Evolutionary conservation across 176 grass and related monocot species (phyloP), one percentile per base, ranked within the genome.

Genomic region (Oryza longistaminata): DNA sequence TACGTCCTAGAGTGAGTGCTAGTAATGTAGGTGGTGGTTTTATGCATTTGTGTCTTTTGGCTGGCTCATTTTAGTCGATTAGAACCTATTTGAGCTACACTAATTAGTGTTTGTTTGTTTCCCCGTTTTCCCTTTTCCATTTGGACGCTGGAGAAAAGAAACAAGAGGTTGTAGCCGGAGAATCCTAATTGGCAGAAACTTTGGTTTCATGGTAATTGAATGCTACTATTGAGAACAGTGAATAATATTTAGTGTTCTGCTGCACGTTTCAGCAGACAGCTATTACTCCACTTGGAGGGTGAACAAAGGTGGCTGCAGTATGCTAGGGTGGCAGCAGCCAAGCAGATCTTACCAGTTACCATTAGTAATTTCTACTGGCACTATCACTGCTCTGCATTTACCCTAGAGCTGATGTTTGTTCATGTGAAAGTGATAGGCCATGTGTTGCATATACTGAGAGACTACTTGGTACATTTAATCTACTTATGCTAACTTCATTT

Each of bases 361-460:
- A 79, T 82, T 79, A 39, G 37, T 78, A 87, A 74, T 87, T 83
- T 50, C 75, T 83, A 68, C 10, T 75, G 80, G 42, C n/a, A n/a
- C 74, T 69, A 40, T 31, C 79, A 68, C 55, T 90, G 33, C 44
- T 35, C 55, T 89, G 24, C 45, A 52, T 82, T 83, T 33, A 68
- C 73, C 78, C 33, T 78, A 83, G 33, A 83, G 67, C 67, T 83
- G 43, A 58, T 19, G 21, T 64, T 85, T 85, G 65, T 43, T 65
- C 31, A 19, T 2, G 1, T 55, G 19, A 77, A 67, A 66, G 78
- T 82, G 79, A 79, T 60, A 74, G 22, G 11, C 52, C 67, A 43
- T 50, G 29, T 64, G 48, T 7, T 70, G 64, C 64, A 21, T 19
- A 89, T 14, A 69, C 77, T 77, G 40, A 65, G 66, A 78, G 31